These are phyloP conservation scores for Cucumis melo DNA, from an alignment of 306 rosid genomes.

Conservation along the genomic window DNA sequence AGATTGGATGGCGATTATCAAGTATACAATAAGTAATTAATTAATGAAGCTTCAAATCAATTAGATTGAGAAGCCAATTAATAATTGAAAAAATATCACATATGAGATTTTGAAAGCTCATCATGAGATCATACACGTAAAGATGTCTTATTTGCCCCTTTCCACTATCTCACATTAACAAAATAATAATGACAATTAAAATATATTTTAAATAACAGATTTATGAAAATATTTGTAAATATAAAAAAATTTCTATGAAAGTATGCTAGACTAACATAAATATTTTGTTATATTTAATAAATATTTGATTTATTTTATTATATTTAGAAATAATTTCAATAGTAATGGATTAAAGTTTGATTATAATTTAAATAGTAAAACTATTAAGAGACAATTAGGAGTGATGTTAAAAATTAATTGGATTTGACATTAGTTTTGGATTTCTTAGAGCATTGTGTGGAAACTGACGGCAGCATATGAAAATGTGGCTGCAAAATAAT, in stretches of 20 bases:
- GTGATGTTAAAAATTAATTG: neutral
- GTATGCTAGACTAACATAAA: no score
- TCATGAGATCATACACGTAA: neutral
- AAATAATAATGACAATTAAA: no score
- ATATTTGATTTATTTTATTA: no score
- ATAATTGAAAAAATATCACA: neutral
- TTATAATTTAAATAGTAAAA: neutral
- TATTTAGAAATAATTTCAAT: no score
- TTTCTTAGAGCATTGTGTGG: slow-evolving; percentile 1
- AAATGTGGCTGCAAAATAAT: neutral
- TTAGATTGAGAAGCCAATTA: neutral
- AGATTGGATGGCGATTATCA: neutral
- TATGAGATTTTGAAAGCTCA: neutral
- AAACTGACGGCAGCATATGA: neutral
- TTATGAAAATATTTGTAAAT: no score
- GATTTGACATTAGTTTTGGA: neutral
- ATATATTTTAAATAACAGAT: no score
- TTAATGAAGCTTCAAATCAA: neutral
- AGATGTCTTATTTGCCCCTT: neutral
- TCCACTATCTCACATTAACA: neutral
- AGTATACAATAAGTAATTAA: neutral
- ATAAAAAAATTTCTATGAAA: no score
- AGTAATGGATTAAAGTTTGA: neutral
- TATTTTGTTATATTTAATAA: no score
- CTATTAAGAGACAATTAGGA: neutral